Base-by-base conservation (phyloP, 345 rosid species). In the Sisymbrium altissimum region DNA sequence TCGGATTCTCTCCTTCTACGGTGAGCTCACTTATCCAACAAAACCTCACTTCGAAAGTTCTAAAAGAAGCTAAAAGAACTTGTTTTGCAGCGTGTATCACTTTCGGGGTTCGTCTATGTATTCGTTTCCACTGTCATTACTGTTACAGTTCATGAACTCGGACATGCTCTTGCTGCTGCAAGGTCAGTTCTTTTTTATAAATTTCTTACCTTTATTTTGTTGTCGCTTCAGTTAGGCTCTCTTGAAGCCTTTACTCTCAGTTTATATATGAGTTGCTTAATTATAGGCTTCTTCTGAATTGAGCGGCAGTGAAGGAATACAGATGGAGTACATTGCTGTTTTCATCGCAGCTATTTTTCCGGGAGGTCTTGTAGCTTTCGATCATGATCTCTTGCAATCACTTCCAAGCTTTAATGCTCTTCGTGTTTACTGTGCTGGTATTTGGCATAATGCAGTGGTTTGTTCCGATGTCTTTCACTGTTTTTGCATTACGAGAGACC, bases 391-490 rank as follows among this genome's bases (percentile, higher is more conserved):
- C 77, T 83, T 92, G 55, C 84, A 84, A 27, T 82, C 83, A 14
- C 77, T 88, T 64, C 88, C 86, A 0, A 81, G 71, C 5, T 77
- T 84, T 45, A 66, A 76, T 35, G 80, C 89, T 21, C 97, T 94
- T 69, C 96, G 98, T 27, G 74, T 88, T 0, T 91, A 88, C 64
- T 89, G 92, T 79, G 97, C 97, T 52, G 97, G 99, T 48, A 80
- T 95, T 70, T 95, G 98, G 97, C 97, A 95, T 70, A 95, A 95
- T 78, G 97, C 92, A 41, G 87, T 83, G 89, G 98, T 94, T 54
- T 3, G 73, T 61, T 48, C 25, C 40, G 44, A 39, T 35, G 4
- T 45, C 17, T 15, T 41, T 48, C 21, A 64, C 29, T 23, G 9
- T 12, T 14, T n/a, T 9, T 27, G 53, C 5, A 1, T 62, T 7